These are phyloP conservation scores for Tulasnella sp. DNA, from an alignment of 768 basidiomycete species.

Conservation along the genomic window DNA sequence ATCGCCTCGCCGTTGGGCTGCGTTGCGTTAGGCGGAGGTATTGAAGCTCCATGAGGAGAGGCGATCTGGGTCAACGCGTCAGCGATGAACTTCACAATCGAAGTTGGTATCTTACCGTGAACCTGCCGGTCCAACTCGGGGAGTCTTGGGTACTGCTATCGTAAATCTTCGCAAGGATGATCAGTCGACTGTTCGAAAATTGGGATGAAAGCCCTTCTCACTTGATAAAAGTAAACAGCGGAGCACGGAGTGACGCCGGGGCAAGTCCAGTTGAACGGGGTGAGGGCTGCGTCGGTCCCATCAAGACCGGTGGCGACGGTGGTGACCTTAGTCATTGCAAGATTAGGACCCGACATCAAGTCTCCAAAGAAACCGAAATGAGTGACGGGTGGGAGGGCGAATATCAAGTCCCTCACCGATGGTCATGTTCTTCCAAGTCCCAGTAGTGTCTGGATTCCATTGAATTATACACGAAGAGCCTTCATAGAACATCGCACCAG, in stretches of 20 bases:
- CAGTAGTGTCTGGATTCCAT: slow-evolving; percentile 44
- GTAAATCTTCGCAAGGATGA: background rate
- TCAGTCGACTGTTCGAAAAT: background rate
- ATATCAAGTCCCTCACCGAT: slow-evolving; percentile 43
- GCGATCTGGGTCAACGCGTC: slow-evolving; percentile 43
- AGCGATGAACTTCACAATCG: background rate
- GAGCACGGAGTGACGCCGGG: slow-evolving; percentile 48
- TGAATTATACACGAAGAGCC: slow-evolving; percentile 46
- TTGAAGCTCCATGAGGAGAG: slow-evolving; percentile 42
- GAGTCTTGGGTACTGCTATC: slow-evolving; percentile 6
- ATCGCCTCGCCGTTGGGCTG: slow-evolving; percentile 47
- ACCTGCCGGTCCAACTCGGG: slow-evolving; percentile 48
- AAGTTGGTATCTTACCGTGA: slow-evolving; percentile 43
- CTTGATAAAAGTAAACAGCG: slow-evolving; percentile 51
- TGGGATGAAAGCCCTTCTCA: slow-evolving; percentile 28
- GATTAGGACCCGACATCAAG: slow-evolving; percentile 50
- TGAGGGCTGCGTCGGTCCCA: slow-evolving; percentile 43
- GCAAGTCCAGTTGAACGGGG: slow-evolving; percentile 48
- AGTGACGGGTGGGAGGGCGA: background rate
- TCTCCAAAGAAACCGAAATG: slow-evolving; percentile 38
- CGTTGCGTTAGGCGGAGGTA: slow-evolving; percentile 41
- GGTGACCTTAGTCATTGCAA: slow-evolving; percentile 45
- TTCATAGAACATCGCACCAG: slow-evolving; percentile 46
- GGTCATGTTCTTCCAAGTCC: slow-evolving; percentile 47
- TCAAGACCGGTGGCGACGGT: slow-evolving; percentile 44